These are phyloP conservation scores for Acanthamoeba healyi DNA, from an alignment of 208 protist genomes.

Conservation along the genomic window DNA sequence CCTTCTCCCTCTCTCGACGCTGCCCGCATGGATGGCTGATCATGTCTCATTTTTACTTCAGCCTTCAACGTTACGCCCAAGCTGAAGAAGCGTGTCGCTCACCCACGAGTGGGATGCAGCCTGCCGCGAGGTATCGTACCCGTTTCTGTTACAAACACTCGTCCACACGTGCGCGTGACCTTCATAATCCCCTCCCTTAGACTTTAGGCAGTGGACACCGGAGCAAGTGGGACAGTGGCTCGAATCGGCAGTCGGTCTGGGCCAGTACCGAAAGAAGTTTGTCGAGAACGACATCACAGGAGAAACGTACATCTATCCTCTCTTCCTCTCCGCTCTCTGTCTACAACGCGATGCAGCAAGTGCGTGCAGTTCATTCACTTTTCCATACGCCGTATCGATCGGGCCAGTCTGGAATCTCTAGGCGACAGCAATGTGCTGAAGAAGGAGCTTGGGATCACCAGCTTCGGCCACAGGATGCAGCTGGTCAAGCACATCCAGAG, in stretches of 20 bases:
- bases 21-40: neutral
- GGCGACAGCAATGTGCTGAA: neutral
- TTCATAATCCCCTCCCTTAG: neutral
- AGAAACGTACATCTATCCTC: neutral
- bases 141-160: neutral
- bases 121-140: neutral
- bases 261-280: constrained; percentile 9
- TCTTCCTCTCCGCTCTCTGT: neutral
- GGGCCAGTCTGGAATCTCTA: neutral
- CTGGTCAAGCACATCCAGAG: constrained; percentile 5
- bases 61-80: neutral
- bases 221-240: constrained; percentile 24
- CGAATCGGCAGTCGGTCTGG: neutral
- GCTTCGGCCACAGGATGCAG: constrained; percentile 24
- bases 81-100: neutral
- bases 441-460: constrained; percentile 19
- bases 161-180: neutral
- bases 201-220: neutral
- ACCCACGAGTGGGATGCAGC: neutral
- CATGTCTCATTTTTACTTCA: neutral
- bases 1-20: neutral
- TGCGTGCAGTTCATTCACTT: too few species aligned
- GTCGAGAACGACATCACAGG: constrained; percentile 47
- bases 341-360: too few species aligned
- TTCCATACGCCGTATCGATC: too few species aligned